Base-by-base conservation (phyloP, 169 alveolate genomes). In the Blepharisma undulans region DNA sequence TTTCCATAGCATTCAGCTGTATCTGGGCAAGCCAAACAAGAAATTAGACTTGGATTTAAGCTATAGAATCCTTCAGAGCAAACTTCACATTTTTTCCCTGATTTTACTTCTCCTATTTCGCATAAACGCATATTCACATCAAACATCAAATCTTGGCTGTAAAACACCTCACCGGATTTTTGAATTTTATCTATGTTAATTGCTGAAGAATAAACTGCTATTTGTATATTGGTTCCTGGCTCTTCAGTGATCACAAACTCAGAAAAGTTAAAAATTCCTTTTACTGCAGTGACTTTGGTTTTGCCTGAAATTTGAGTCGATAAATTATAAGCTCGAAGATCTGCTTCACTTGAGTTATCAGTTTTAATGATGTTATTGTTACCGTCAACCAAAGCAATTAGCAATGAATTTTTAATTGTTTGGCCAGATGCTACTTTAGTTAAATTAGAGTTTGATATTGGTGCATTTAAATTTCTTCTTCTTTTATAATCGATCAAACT, bases 1-100 rank as follows among this genome's bases (percentile, higher is more conserved):
- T 34, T 34, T 66, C 90, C 90, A n/a, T n/a, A 71, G 34, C 90
- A 85, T 22, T 18, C 27, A 6, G 90, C 90, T 61, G 27, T 48
- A 61, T 29, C 33, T 22, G 90, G 90, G 61, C 90, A 85, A 60
- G 25, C 71, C 25, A 19, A 22, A 71, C 90, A 85, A 10, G 21
- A 21, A 10, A 16, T 16, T n/a, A 84, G 12, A 21, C 6, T 3
- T 78, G 60, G 60, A 36, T 60, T n/a, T 25, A 85, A 27, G 25
- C 36, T n/a, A 71, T 85, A 85, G 7, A 60, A 19, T 19, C 60
- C 90, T 66, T 25, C 33, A 25, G 59, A 18, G 33, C 90, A 85
- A 5, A 61, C 21, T 25, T 25, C 27, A 71, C 90, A 85, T 4
- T 60, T 27, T 25, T 61, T 85, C n/a, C 36, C 25, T 18, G 36